Conservation (phyloP, 352 stramenopile genomes). For the Phytophthora lateralis region DNA sequence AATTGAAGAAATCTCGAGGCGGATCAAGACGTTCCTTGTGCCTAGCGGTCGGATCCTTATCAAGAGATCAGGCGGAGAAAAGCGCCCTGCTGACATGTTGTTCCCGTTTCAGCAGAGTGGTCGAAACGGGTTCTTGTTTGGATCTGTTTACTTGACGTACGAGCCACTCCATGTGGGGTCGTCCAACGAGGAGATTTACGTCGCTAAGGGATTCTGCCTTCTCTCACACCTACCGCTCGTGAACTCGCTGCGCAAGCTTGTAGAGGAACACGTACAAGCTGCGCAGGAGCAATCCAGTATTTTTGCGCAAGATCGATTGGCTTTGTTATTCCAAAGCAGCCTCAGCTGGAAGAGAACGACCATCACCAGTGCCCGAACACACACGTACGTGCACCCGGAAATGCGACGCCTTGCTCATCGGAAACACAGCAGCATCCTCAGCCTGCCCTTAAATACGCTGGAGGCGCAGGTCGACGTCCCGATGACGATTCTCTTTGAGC, state of each 20-base stretch:
- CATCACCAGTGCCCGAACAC: slow-evolving; percentile 35
- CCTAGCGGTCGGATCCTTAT: slow-evolving; percentile 65
- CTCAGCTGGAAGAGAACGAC: slow-evolving; percentile 43
- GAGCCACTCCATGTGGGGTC: slow-evolving; percentile 51
- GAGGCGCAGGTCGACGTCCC: slow-evolving; percentile 71
- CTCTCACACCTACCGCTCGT: slow-evolving; percentile 71
- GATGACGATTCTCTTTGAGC: slow-evolving; percentile 67
- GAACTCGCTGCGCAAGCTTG: slow-evolving; percentile 55
- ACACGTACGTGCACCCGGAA: slow-evolving; percentile 40
- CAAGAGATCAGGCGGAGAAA: slow-evolving; percentile 34
- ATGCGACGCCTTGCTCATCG: slow-evolving; percentile 39
- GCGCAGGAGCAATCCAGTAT: slow-evolving; percentile 43
- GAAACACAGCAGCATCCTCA: slow-evolving; percentile 52
- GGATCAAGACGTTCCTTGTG: slow-evolving; percentile 77
- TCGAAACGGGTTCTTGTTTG: slow-evolving; percentile 73
- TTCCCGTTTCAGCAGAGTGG: slow-evolving; percentile 85
- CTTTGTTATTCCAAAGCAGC: slow-evolving; percentile 48
- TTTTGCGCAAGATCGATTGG: slow-evolving; percentile 54
- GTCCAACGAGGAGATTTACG: slow-evolving; percentile 53
- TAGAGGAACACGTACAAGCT: slow-evolving; percentile 57
- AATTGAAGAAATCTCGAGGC: slow-evolving; percentile 60
- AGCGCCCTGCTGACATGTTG: slow-evolving; percentile 56
- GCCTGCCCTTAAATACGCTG: slow-evolving; percentile 41
- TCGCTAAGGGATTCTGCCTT: slow-evolving; percentile 72
- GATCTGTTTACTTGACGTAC: slow-evolving; percentile 81